Evolutionary conservation across 169 alveolate genomes (phyloP).

Genomic region (Plasmodium gallinaceum): DNA sequence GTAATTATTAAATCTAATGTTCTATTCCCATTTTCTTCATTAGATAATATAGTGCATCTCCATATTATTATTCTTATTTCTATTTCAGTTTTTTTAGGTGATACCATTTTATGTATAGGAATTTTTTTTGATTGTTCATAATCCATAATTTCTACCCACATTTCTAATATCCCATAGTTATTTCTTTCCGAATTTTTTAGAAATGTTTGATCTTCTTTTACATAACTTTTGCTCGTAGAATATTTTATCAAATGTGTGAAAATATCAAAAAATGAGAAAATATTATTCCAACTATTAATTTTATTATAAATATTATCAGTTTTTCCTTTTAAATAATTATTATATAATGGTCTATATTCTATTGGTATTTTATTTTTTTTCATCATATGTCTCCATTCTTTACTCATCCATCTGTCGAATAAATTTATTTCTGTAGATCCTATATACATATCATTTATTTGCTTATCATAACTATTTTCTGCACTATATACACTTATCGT

Average conservation of each 20-base stretch:
- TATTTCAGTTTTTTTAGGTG: constrained; percentile 87
- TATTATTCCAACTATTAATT: constrained; percentile 49
- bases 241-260: constrained; percentile 29
- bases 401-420: constrained; percentile 92
- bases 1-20: constrained; percentile 85
- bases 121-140: constrained; percentile 84
- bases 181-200: constrained; percentile 24
- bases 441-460: constrained; percentile 84
- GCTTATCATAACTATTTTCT: constrained; percentile 80
- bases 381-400: constrained; percentile 92
- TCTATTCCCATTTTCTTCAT: constrained; percentile 75
- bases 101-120: constrained; percentile 84
- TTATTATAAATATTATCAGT: constrained; percentile 59
- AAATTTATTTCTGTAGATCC: constrained; percentile 92
- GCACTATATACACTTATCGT: constrained; percentile 83
- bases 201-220: not conserved
- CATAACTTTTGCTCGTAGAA: not conserved
- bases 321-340: constrained; percentile 41
- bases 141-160: constrained; percentile 90
- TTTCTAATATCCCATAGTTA: constrained; percentile 83
- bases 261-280: constrained; percentile 68
- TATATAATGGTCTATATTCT: constrained; percentile 89
- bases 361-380: constrained; percentile 89
- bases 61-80: constrained; percentile 86
- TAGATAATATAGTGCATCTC: constrained; percentile 78